Base-by-base conservation (phyloP, 306 rosid species). In the Pterocarpus macrocarpus region DNA sequence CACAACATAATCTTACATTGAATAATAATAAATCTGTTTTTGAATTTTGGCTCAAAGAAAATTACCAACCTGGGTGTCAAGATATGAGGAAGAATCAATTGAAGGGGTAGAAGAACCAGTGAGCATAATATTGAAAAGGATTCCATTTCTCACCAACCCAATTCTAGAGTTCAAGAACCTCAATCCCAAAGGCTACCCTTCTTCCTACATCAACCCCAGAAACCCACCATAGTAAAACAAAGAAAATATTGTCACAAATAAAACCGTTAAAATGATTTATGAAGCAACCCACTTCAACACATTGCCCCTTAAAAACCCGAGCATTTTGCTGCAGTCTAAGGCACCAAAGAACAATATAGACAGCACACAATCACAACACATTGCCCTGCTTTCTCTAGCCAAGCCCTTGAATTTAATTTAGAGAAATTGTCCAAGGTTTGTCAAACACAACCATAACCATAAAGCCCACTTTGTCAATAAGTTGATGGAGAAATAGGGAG, bases 101-200 rank as follows among this genome's bases (percentile, higher is more conserved):
- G 86, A 88, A 44, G 84, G 83, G 49, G 83, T 61, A 17, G 87
- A 83, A 80, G 92, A 87, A 73, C 52, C 76, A 73, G 89, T 86
- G 72, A 91, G 85, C 85, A 90, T 71, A 81, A 90, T 88, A 80
- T 79, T 88, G 93, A 88, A 91, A 43, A 91, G 88, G 80, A 81
- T 59, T 73, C 56, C 86, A 75, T 63, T 83, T 83, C 90, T 85
- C 66, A 79, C 80, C 66, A 90, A 44, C 69, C 89, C 90, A 81
- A 90, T 82, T 79, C 94, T 89, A 6, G 90, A 86, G 73, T 89
- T 90, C 64, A 94, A 89, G 53, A 88, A 81, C 82, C 97, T 82
- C 84, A 92, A 81, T 57, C 98, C 96, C 72, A 94, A 65, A 64
- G 98, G 98, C 97, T 95, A 92, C 50, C 97, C 94, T 67, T 88